Evolutionary conservation across 73 alveolate species (phyloP).

Genomic region (Blepharisma japonicum): DNA sequence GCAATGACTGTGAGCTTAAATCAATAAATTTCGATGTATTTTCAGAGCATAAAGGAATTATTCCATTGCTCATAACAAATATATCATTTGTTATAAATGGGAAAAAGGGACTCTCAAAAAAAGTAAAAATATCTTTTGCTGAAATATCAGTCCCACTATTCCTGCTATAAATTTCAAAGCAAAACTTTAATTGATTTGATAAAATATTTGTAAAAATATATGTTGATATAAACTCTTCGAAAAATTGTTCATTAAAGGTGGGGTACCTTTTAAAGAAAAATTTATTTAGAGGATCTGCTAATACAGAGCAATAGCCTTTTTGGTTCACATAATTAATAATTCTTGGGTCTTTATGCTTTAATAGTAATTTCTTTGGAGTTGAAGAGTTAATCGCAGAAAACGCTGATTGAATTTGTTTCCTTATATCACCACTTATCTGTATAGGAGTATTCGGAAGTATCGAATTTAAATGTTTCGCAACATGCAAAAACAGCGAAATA

Average conservation of each 20-base stretch:
- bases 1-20: too few species aligned
- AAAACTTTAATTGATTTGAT: background rate
- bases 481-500: too few species aligned
- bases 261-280: conserved; percentile 15
- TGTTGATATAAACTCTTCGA: conserved; percentile 17
- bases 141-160: background rate
- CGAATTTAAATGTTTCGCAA: too few species aligned
- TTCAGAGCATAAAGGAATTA: background rate
- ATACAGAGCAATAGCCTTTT: background rate
- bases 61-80: background rate
- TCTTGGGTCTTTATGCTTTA: conserved; percentile 11
- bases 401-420: too few species aligned
- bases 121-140: conserved; percentile 18
- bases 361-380: background rate
- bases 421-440: too few species aligned
- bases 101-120: background rate
- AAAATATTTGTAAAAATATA: conserved; percentile 6
- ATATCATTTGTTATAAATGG: conserved; percentile 27
- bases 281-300: background rate
- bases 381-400: background rate
- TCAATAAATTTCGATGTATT: background rate
- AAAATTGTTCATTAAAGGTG: background rate
- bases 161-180: conserved; percentile 11
- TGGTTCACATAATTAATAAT: background rate
- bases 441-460: too few species aligned